Conservation (phyloP, 495 filamentous ascomycete genomes). For the Hyaloscypha finlandica region DNA sequence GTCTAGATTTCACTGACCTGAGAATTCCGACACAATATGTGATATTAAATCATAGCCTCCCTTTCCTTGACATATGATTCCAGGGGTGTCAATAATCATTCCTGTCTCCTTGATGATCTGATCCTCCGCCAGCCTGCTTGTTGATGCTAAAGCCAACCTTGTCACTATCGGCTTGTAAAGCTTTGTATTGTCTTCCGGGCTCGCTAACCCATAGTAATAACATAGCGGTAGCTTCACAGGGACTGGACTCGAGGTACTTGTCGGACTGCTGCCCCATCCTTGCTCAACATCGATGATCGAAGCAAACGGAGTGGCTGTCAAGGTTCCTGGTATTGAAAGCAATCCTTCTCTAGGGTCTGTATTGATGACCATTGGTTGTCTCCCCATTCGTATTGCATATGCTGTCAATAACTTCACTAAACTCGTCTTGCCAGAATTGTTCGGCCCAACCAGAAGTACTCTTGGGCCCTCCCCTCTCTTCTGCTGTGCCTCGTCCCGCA, state of each 20-base stretch:
- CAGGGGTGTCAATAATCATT: conserved; percentile 84
- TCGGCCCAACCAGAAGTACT: conserved; percentile 81
- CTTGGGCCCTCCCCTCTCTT: conserved; percentile 60
- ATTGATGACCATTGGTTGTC: conserved; percentile 83
- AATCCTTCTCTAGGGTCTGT: conserved; percentile 84
- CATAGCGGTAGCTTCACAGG: conserved; percentile 91
- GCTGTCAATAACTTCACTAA: conserved; percentile 78
- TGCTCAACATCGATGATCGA: conserved; percentile 88
- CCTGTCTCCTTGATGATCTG: conserved; percentile 67
- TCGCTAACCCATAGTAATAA: conserved; percentile 82
- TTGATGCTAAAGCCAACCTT: conserved; percentile 76
- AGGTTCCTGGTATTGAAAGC: conserved; percentile 78
- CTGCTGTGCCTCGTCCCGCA: conserved; percentile 45
- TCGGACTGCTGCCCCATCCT: conserved; percentile 89
- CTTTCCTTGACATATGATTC: conserved; percentile 62
- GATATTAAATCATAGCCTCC: conserved; percentile 72
- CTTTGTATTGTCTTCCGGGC: conserved; percentile 70
- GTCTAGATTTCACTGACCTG: conserved; percentile 49
- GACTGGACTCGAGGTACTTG: conserved; percentile 81
- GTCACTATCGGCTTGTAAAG: conserved; percentile 75
- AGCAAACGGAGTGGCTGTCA: conserved; percentile 81
- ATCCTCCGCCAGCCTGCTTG: conserved; percentile 79
- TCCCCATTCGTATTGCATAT: conserved; percentile 75
- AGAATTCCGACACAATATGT: conserved; percentile 87
- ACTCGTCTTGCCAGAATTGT: conserved; percentile 82